Evolutionary conservation across 768 basidiomycete species (phyloP).

Genomic region (Pleurotus citrinopileatus): DNA sequence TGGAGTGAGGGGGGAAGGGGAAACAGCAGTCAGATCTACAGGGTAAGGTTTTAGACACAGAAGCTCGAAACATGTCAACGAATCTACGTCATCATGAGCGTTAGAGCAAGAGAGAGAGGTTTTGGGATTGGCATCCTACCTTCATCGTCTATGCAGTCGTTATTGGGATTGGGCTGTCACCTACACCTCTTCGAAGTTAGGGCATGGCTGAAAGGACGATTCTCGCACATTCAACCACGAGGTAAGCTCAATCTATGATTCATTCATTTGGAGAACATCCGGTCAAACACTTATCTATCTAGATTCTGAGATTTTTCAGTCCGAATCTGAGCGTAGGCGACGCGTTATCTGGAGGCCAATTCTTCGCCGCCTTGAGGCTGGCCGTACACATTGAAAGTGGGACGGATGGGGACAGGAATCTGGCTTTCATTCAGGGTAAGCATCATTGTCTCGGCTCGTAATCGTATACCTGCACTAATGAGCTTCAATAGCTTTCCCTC

Average conservation of each 20-base stretch:
- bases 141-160: no score
- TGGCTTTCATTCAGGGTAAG: conserved; percentile 78
- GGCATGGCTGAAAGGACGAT: conserved; percentile 75
- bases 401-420: conserved; percentile 55
- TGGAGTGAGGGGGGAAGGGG: no score
- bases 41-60: no score
- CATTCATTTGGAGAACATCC: background rate
- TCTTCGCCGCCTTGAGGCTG: conserved; percentile 72
- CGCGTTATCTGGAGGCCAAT: conserved; percentile 62
- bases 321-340: conserved; percentile 53
- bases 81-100: no score
- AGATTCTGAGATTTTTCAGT: conserved; percentile 69
- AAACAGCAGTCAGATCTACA: no score
- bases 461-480: no score
- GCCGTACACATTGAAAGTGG: conserved; percentile 61
- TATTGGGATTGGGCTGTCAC: no score
- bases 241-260: conserved; percentile 38
- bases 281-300: background rate
- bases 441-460: conserved; percentile 10
- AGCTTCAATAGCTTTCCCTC: conserved; percentile 13
- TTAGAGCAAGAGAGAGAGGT: no score
- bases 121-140: no score
- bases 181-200: conserved; percentile 68
- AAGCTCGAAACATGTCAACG: no score
- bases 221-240: conserved; percentile 52